Evolutionary conservation across 2,329 filamentous ascomycete species (phyloP), one percentile per base, ranked within the genome.

Genomic region (Diaporthe sp.): DNA sequence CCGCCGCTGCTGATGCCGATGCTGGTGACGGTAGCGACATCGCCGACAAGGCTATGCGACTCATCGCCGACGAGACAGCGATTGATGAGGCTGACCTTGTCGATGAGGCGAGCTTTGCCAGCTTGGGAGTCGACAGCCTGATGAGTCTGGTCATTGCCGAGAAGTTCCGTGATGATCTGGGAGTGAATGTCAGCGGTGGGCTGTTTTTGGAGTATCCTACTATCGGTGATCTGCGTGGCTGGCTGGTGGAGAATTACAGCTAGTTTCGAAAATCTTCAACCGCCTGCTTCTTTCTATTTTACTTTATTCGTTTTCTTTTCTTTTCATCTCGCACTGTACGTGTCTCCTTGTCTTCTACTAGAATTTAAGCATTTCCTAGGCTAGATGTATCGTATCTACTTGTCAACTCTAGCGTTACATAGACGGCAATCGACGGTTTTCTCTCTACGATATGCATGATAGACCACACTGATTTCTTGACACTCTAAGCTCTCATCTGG

Each of bases 161-260:
- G 57, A 60, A 47, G 22, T 34, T 72, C 9, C 71, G 71, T 8
- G 71, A 72, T n/a, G 31, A 72, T 6, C 47, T 72, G 20, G 57
- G 57, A 20, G 47, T 51, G 47, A n/a, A 51, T 10, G 65, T 70
- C 42, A 51, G 65, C 15, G 63, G 63, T 49, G 47, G 63, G 17
- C 12, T 67, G n/a, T 67, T 67, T 37, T 37, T 67, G 63, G 63
- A 60, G 34, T 60, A 60, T 17, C 57, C 57, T 15, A 60, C 57
- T 39, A 63, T 74, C 13, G 72, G 72, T 20, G 72, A 70, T 51
- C 42, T 74, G 39, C 60, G 72, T 10, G 49, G 49, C 22, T 74
- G 72, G 72, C 20, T 74, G 51, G 12, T 68, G 17, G 72, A 74
- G 25, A 68, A 74, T 17, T 74, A 74, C 17, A 67, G 72, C 28